phyloP scores from a whole-genome alignment of 2,329 filamentous ascomycete genomes.

The Huntiella bhutanensis region DNA sequence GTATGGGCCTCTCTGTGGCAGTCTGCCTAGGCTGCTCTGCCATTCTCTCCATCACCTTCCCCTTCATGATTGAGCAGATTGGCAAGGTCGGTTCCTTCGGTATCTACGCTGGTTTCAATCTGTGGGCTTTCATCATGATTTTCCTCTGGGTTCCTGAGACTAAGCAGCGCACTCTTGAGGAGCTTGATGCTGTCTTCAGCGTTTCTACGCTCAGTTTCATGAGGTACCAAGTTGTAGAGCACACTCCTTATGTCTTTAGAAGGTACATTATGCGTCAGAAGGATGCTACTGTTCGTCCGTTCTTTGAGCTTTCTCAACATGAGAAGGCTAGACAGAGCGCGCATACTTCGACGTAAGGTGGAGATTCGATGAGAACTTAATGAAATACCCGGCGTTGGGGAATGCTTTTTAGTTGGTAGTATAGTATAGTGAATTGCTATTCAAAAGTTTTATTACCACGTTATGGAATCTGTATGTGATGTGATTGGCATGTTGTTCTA shows the following conservation, averaged over 20 bases:
- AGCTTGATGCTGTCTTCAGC: conserved; percentile 30
- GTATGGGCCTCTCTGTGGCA: conserved; percentile 44
- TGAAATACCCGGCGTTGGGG: too few species aligned
- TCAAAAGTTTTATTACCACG: too few species aligned
- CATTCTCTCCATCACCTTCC: conserved; percentile 32
- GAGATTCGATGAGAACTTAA: too few species aligned
- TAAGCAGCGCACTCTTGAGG: conserved; percentile 33
- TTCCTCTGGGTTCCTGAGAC: conserved; percentile 40
- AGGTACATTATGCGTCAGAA: conserved; percentile 13
- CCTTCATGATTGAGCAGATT: conserved; percentile 22
- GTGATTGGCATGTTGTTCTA: too few species aligned
- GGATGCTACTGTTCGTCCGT: conserved; percentile 5
- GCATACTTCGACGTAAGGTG: too few species aligned
- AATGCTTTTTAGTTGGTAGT: too few species aligned
- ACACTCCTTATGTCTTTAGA: conserved; percentile 22
- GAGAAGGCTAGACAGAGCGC: neutral
- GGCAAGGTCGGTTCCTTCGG: conserved; percentile 21
- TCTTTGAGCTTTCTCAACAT: conserved; percentile 10
- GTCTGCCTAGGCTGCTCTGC: conserved; percentile 37
- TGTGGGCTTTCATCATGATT: conserved; percentile 35
- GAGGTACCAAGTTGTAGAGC: conserved; percentile 21
- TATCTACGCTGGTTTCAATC: conserved; percentile 36
- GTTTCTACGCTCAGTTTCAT: conserved; percentile 24
- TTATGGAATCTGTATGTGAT: too few species aligned
- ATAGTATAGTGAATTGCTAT: too few species aligned